Conservation (phyloP, 148 eudicot species). For the Fagopyrum homotropicum region DNA sequence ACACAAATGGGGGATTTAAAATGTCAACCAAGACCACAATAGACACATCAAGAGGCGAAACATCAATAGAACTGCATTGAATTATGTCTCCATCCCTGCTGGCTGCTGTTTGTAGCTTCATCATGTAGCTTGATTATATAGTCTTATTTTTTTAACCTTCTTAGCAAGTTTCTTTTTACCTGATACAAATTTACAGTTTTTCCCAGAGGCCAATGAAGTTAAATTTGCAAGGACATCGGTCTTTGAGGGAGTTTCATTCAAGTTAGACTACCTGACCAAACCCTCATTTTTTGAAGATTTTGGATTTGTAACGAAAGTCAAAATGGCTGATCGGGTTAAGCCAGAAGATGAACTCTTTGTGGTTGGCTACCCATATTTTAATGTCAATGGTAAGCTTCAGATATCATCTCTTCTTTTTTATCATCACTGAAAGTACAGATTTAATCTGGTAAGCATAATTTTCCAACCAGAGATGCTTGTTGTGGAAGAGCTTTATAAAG, state of each 20-base stretch:
- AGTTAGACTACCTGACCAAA: conserved; percentile 89
- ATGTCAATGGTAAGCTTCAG: conserved; percentile 67
- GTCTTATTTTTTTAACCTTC: too few relatives aligned
- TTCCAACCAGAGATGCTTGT: conserved; percentile 81
- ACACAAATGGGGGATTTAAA: too few relatives aligned
- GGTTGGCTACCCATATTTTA: conserved; percentile 88
- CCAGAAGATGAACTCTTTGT: conserved; percentile 86
- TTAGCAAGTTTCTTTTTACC: conserved; percentile 5
- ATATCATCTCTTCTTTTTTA: conserved; percentile 8
- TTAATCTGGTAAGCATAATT: neutral
- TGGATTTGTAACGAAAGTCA: conserved; percentile 70
- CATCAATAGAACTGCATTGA: neutral
- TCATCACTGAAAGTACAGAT: neutral
- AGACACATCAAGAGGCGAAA: neutral
- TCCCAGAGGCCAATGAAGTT: conserved; percentile 97
- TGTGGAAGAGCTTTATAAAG: conserved; percentile 93
- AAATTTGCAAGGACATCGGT: conserved; percentile 57
- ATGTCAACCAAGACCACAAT: too few relatives aligned
- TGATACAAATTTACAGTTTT: conserved; percentile 52
- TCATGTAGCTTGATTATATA: neutral
- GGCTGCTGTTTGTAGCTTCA: neutral
- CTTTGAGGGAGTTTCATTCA: conserved; percentile 84
- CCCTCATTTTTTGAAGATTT: conserved; percentile 92
- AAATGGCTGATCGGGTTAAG: conserved; percentile 86
- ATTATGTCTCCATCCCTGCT: too few relatives aligned